Percentiles rank a stretch among this genome's conserved stretches.
These are phyloP conservation scores for Pleurotus cornucopiae DNA, from an alignment of 768 basidiomycete species.

Conservation along the genomic window DNA sequence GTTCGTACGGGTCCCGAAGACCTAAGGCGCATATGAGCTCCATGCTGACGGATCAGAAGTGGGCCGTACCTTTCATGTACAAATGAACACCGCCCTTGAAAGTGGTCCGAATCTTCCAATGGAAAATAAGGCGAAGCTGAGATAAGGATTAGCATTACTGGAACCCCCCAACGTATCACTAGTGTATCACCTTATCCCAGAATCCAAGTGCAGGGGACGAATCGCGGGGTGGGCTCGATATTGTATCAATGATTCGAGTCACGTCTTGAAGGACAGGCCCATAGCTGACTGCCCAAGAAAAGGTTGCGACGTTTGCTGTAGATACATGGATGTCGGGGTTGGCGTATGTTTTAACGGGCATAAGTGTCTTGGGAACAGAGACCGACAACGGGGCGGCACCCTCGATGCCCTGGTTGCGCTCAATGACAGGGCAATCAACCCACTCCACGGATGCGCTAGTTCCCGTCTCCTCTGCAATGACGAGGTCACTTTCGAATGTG, in stretches of 20 bases:
- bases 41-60: background rate
- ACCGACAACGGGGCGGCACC: conserved; percentile 54
- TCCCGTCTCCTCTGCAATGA: conserved; percentile 86
- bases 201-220: conserved; percentile 82
- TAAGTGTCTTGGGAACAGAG: conserved; percentile 82
- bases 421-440: conserved; percentile 64
- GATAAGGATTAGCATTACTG: background rate
- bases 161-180: background rate
- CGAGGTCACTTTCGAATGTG: conserved; percentile 71
- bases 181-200: conserved; percentile 79
- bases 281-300: conserved; percentile 90
- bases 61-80: conserved; percentile 75
- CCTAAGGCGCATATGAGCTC: conserved; percentile 39
- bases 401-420: conserved; percentile 45
- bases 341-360: conserved; percentile 93
- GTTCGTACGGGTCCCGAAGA: conserved; percentile 73
- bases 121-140: conserved; percentile 73
- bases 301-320: conserved; percentile 61
- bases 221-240: conserved; percentile 77
- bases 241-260: conserved; percentile 74
- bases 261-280: conserved; percentile 84
- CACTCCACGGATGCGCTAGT: conserved; percentile 62
- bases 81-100: conserved; percentile 73
- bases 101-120: conserved; percentile 69
- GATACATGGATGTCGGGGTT: conserved; percentile 64